Conservation (phyloP, 164 flowering plant species). For the Vitis labrusca region DNA sequence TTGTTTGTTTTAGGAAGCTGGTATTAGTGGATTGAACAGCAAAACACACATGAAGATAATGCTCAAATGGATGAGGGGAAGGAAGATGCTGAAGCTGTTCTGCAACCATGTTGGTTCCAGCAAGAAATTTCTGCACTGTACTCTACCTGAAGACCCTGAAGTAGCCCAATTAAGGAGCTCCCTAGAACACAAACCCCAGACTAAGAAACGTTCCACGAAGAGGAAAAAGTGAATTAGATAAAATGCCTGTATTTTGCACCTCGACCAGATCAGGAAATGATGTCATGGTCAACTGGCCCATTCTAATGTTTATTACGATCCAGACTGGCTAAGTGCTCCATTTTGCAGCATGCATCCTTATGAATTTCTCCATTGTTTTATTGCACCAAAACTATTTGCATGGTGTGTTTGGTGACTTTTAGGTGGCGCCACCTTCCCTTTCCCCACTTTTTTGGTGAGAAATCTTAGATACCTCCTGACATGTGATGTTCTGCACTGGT, state of each 20-base stretch:
- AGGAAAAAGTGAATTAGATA: conserved; percentile 13
- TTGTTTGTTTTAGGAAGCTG: conserved; percentile 49
- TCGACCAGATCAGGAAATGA: background rate
- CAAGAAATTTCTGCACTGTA: conserved; percentile 63
- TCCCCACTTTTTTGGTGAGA: background rate
- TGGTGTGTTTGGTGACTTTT: background rate
- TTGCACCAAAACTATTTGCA: background rate
- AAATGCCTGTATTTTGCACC: background rate
- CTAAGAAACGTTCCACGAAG: conserved; percentile 21
- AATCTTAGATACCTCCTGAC: background rate
- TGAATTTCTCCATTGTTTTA: background rate
- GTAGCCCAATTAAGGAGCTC: conserved; percentile 13
- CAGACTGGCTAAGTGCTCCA: background rate
- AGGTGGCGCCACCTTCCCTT: background rate
- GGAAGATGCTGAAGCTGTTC: conserved; percentile 69
- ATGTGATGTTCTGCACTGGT: background rate
- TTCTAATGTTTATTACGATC: background rate
- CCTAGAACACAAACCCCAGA: conserved; percentile 16
- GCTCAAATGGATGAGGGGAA: conserved; percentile 90
- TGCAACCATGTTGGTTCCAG: conserved; percentile 67
- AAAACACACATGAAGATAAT: conserved; percentile 82
- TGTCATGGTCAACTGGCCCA: no score
- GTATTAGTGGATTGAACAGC: conserved; percentile 65
- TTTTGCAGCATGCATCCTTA: background rate
- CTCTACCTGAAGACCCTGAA: conserved; percentile 64